Evolutionary conservation across 1,139 yeast species (phyloP), one percentile per base, ranked within the genome.

Genomic region (Arxiozyma slooffiae): DNA sequence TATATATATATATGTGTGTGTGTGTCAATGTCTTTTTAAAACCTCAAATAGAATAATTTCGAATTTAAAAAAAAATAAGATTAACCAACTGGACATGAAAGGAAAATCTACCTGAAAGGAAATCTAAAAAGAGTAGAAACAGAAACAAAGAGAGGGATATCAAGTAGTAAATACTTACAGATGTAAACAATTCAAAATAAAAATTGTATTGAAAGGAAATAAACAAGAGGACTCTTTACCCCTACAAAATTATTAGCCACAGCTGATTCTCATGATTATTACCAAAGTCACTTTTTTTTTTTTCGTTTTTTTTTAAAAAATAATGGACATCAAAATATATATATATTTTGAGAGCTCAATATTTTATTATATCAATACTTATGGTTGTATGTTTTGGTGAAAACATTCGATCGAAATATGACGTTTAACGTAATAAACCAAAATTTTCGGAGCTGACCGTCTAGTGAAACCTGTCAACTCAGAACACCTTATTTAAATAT

Each of bases 11-110:
- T 60, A 57, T 39, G 53, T 53, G 46, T 47, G 46, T 24, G 36
- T 53, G 5, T 50, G 52, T 21, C 57, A 59, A 52, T 58, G 4
- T 37, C 42, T 1, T 55, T 54, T 38, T 48, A 53, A 11, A 45
- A 38, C 16, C 23, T 62, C 3, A n/a, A n/a, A n/a, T n/a, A n/a
- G n/a, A n/a, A n/a, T n/a, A n/a, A n/a, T n/a, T n/a, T n/a, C n/a
- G n/a, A n/a, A n/a, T n/a, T n/a, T n/a, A n/a, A n/a, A n/a, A 48
- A 52, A 1, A 52, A 49, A 4, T 55, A 55, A n/a, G 61, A 58
- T 7, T 50, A 56, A 6, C 66, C 65, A 2, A 62, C 65, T 4
- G 40, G 48, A 11, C 59, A 49, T 44, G 65, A 62, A 41, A 44
- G 50, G 21, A 48, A 53, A 26, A 14, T 23, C 34, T 17, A 42